Base-by-base conservation (phyloP, 2,329 filamentous ascomycete genomes). In the Paracoccidioides lutzii region DNA sequence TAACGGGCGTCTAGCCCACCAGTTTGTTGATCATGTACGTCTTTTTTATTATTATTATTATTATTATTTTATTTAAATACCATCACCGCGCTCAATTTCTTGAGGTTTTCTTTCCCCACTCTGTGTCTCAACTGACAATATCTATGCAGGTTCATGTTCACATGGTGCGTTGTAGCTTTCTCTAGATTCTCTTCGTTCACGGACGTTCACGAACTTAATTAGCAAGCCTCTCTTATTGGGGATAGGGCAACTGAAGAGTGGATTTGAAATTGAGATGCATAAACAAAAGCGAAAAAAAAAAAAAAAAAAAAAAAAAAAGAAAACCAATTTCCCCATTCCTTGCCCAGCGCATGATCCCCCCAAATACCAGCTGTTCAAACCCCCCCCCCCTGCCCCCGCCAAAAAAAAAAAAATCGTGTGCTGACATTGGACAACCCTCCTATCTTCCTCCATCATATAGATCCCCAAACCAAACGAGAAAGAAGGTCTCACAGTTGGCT, bases 381-480 rank as follows among this genome's bases (percentile, higher is more conserved):
- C n/a, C n/a, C n/a, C n/a, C 33, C 33, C 46, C 12, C 12, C 10
- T 14, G 3, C 46, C 22, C 37, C 8, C 28, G n/a, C n/a, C n/a
- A n/a, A n/a, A n/a, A n/a, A n/a, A n/a, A n/a, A n/a, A n/a, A n/a
- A n/a, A n/a, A n/a, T n/a, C n/a, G n/a, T 30, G n/a, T 40, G 7
- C 48, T 51, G 38, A 51, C 48, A n/a, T 14, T 51, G 8, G 37
- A 51, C 37, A 37, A 9, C n/a, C 15, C 4, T 12, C 10, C 14
- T 28, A 22, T 8, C 8, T 12, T 10, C 49, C 32, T 22, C 37
- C 7, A 30, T 52, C n/a, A 15, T 44, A 35, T 62, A 89, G 86
- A 98, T 98, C 60, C 93, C 93, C 40, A 98, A 98, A 78, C 91
- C 93, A 53, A 94, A 88, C 66, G 76, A 84, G 64, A 67, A 77